Percentiles rank a stretch among this genome's conserved stretches.
These are phyloP conservation scores for Coix lacrymajobi DNA, from an alignment of 176 grass and related monocot genomes.

Conservation along the genomic window DNA sequence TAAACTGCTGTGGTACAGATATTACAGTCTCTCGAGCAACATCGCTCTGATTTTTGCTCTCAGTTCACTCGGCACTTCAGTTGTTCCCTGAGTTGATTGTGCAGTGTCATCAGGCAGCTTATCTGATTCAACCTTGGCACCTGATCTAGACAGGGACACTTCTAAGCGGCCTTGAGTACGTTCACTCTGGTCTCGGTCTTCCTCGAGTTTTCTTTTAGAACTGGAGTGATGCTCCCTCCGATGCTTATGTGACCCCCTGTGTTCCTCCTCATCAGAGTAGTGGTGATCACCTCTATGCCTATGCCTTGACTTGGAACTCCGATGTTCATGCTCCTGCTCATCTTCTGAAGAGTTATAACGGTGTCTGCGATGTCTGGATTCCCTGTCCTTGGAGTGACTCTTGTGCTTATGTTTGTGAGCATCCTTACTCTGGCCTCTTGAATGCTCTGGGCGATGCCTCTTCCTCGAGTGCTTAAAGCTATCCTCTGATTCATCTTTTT, in stretches of 20 bases:
- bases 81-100: slow-evolving; percentile 30
- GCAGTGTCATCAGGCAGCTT: background rate
- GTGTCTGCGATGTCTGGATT: slow-evolving; percentile 28
- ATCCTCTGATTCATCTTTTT: slow-evolving; percentile 32
- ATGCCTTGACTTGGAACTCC: slow-evolving; percentile 44
- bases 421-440: slow-evolving; percentile 32
- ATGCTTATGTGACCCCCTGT: slow-evolving; percentile 38
- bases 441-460: slow-evolving; percentile 59
- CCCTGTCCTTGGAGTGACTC: slow-evolving; percentile 33
- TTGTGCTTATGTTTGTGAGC: slow-evolving; percentile 34
- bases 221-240: slow-evolving; percentile 28
- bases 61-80: slow-evolving; percentile 58
- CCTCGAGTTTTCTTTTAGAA: slow-evolving; percentile 37
- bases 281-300: slow-evolving; percentile 3
- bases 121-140: slow-evolving; percentile 12
- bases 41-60: slow-evolving; percentile 86
- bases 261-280: slow-evolving; percentile 32
- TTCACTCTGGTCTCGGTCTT: slow-evolving; percentile 12
- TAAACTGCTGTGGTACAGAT: background rate
- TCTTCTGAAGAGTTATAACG: slow-evolving; percentile 55
- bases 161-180: slow-evolving; percentile 1
- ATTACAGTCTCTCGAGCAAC: slow-evolving; percentile 63
- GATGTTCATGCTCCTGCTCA: slow-evolving; percentile 23
- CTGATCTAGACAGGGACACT: background rate
- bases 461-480: slow-evolving; percentile 34